Evolutionary conservation across 116 monocot species (phyloP), one percentile per base, ranked within the genome.

Genomic region (Phalaenopsis hybrid): DNA sequence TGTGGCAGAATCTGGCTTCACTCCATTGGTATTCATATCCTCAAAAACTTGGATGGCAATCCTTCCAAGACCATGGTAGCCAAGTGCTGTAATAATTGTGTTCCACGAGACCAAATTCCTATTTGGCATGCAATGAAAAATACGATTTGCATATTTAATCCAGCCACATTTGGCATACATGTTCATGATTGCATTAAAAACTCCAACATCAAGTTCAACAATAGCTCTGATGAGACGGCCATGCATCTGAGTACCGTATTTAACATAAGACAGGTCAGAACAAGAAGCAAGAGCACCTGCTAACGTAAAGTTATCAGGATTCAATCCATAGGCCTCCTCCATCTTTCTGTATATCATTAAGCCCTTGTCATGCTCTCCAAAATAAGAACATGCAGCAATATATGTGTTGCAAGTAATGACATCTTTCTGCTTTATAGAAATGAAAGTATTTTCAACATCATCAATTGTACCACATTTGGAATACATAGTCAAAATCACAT

Each of bases 131-230:
- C 1, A 1, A 78, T 77, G 49, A 37, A 93, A 93, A 17, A 84
- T 8, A 57, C 34, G 43, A 46, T 43, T 45, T n/a, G 91, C 91
- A 79, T 84, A 82, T 44, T 28, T 15, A 41, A 89, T 89, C 45
- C 45, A 73, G 72, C 93, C 93, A 79, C 93, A 93, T 76, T 91
- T 93, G 2, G 86, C 86, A 70, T 93, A 93, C 89, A 91, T 88
- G 84, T 91, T 89, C 55, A 93, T 82, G 37, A 93, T 81, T 10
- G 88, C 91, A 84, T 93, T 91, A 70, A 67, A 25, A 77, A 93
- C 86, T 67, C 81, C 87, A 50, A 79, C 61, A 75, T 91, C 93
- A 9, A 74, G 74, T 79, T 31, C 41, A 80, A 1, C 73, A 44
- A 79, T 44, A 51, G 77, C 82, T 82, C 90, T 86, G 59, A 93